These are phyloP conservation scores for Parathielavia appendiculata DNA, from an alignment of 495 filamentous ascomycete genomes.

Conservation along the genomic window DNA sequence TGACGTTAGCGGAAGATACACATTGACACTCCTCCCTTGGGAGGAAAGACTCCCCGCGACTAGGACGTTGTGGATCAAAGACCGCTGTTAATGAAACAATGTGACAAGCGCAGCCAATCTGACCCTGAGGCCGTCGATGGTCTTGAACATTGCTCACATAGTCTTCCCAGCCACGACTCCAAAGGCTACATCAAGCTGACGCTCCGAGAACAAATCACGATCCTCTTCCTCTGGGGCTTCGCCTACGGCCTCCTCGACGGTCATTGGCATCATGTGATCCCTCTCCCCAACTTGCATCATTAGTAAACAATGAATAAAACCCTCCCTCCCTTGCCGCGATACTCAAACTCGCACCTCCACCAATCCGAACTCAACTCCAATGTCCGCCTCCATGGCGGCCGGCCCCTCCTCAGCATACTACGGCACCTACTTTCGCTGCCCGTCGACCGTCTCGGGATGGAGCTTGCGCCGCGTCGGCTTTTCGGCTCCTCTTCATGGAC, in stretches of 20 bases:
- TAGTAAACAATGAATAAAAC: too few species aligned
- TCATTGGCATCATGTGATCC: too few species aligned
- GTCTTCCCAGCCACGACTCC: neutral
- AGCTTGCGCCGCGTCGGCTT: too few species aligned
- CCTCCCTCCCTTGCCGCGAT: too few species aligned
- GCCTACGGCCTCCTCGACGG: neutral
- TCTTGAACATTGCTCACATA: neutral
- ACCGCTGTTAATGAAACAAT: too few species aligned
- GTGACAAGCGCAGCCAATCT: neutral
- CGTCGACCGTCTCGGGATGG: neutral
- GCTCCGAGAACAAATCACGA: too few species aligned
- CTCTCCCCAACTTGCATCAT: too few species aligned
- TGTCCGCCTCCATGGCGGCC: neutral
- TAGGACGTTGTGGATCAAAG: too few species aligned
- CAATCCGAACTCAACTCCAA: neutral
- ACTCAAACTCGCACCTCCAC: conserved; percentile 1
- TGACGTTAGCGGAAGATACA: too few species aligned
- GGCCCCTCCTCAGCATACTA: neutral
- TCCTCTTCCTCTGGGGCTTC: neutral
- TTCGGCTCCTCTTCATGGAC: too few species aligned
- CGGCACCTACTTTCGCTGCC: neutral
- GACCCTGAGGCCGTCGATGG: neutral
- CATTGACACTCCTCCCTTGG: too few species aligned
- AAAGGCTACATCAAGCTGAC: neutral
- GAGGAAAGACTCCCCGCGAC: too few species aligned